Percentiles rank a stretch among this genome's conserved stretches.
Evolutionary conservation across 768 basidiomycete species (phyloP).

Genomic region (Plicaturopsis crispa): DNA sequence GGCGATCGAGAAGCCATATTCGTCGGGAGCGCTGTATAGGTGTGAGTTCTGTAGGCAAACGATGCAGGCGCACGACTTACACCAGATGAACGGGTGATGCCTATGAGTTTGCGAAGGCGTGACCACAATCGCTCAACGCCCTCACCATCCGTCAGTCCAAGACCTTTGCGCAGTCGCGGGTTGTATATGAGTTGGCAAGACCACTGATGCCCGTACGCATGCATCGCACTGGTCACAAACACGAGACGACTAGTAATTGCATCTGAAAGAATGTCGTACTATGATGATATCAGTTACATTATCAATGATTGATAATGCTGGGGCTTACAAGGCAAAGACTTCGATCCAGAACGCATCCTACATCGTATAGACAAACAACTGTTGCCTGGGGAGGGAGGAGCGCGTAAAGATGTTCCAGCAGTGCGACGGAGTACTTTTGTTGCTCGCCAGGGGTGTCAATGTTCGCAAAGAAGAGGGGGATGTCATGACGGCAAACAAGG

Average conservation of each 20-base stretch:
- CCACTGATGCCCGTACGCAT: conserved; percentile 15
- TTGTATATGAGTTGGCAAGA: conserved; percentile 11
- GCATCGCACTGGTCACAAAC: conserved; percentile 13
- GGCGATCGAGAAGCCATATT: conserved; percentile 27
- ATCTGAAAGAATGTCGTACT: conserved; percentile 17
- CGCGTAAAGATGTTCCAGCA: conserved; percentile 19
- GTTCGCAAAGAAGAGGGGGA: conserved; percentile 28
- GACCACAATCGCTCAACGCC: conserved; percentile 13
- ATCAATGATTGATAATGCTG: neutral
- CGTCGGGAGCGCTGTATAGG: conserved; percentile 14
- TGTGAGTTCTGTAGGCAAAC: neutral
- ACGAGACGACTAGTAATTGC: conserved; percentile 12
- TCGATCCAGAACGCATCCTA: conserved; percentile 16
- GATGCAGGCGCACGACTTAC: conserved; percentile 12
- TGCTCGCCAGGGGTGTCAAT: conserved; percentile 31
- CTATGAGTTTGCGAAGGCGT: conserved; percentile 5
- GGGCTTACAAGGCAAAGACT: conserved; percentile 11
- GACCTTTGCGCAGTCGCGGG: conserved; percentile 8
- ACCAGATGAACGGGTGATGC: conserved; percentile 3
- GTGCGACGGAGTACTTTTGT: conserved; percentile 19
- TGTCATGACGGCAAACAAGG: conserved; percentile 29
- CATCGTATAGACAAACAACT: conserved; percentile 14
- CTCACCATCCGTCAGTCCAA: conserved; percentile 12
- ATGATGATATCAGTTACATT: neutral
- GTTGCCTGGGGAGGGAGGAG: conserved; percentile 16